Base-by-base conservation (phyloP, 352 stramenopile genomes). In the Globisporangium cederbergense region DNA sequence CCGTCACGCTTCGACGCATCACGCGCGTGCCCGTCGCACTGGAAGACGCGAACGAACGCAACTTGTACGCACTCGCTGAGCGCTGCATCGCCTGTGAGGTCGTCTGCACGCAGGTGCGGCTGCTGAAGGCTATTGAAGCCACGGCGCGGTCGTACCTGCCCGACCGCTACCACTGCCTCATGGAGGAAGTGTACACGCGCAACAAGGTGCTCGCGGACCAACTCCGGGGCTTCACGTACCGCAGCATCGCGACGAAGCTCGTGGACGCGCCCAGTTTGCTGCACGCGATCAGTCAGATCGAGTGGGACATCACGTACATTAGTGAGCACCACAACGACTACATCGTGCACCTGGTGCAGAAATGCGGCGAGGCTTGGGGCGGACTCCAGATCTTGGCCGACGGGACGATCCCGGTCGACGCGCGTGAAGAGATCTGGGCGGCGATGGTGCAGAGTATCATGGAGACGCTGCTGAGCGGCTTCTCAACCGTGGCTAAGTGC, bases 391-490 rank as follows among this genome's bases (percentile, higher is more conserved):
- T 90, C 59, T 54, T 90, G 4, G 79, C 72, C 2, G 81, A 90
- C 34, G 81, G 82, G 16, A 76, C 76, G 16, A 84, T 96, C 46
- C 81, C 88, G 0, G 73, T 90, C 6, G 76, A 80, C 14, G 80
- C 86, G 5, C 74, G 86, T 7, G 81, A 95, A 42, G 74, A 88
- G 62, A 82, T 96, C 42, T 97, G 91, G 91, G 67, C 72, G 1
- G 71, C 79, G 20, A 83, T 97, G 62, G 81, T 97, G 53, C 86
- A 96, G 46, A 76, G 75, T 6, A 83, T 91, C n/a, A 89, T 98
- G 74, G 86, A 97, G 68, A 77, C 89, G 32, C 73, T 99, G 28
- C 66, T 99, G 13, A 86, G 96, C 34, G 94, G 90, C 1, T 98
- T 98, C 66, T 86, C 91, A 0, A 81, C 79, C n/a, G 79, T 98